Percentiles rank a stretch among this genome's conserved stretches.
Conservation (phyloP, 805 yeast species). For the Metschnikowia dekortorum region DNA sequence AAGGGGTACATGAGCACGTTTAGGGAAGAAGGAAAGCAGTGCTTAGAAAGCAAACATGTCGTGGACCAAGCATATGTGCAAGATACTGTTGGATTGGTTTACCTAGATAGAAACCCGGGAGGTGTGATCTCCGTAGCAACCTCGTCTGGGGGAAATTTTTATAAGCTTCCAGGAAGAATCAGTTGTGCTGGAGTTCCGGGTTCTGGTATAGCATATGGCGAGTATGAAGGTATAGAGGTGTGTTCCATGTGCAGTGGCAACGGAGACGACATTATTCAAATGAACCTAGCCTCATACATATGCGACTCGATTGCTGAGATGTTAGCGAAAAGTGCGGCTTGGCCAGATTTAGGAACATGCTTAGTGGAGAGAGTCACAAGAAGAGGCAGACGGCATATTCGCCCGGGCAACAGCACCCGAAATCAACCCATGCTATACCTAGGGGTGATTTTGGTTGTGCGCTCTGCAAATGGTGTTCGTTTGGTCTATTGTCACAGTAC, state of each 20-base stretch:
- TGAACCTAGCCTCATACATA: slow-evolving; percentile 34
- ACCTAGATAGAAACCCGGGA: slow-evolving; percentile 8
- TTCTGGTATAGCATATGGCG: slow-evolving; percentile 32
- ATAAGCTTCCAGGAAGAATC: slow-evolving; percentile 45
- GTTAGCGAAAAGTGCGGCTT: slow-evolving; percentile 8
- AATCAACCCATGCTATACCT: slow-evolving; percentile 22
- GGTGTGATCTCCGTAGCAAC: slow-evolving; percentile 21
- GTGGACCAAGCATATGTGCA: slow-evolving; percentile 14
- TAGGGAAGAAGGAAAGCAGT: background rate
- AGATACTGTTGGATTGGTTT: slow-evolving; percentile 46
- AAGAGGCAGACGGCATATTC: slow-evolving; percentile 7
- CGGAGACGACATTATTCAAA: slow-evolving; percentile 50
- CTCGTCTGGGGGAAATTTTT: slow-evolving; percentile 54
- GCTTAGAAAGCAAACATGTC: background rate
- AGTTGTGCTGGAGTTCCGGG: slow-evolving; percentile 55
- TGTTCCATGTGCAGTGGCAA: slow-evolving; percentile 48
- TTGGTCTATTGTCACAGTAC: slow-evolving; percentile 18
- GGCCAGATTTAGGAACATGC: slow-evolving; percentile 17
- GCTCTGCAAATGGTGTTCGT: background rate
- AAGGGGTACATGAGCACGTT: background rate
- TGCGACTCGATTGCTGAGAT: slow-evolving; percentile 16
- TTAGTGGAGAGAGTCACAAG: slow-evolving; percentile 17
- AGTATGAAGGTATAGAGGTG: slow-evolving; percentile 19
- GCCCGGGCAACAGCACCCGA: slow-evolving; percentile 12
- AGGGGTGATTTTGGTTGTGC: slow-evolving; percentile 25